Conservation (phyloP, 1,284 basidiomycete species). For the Ceratobasidium papillatum region DNA sequence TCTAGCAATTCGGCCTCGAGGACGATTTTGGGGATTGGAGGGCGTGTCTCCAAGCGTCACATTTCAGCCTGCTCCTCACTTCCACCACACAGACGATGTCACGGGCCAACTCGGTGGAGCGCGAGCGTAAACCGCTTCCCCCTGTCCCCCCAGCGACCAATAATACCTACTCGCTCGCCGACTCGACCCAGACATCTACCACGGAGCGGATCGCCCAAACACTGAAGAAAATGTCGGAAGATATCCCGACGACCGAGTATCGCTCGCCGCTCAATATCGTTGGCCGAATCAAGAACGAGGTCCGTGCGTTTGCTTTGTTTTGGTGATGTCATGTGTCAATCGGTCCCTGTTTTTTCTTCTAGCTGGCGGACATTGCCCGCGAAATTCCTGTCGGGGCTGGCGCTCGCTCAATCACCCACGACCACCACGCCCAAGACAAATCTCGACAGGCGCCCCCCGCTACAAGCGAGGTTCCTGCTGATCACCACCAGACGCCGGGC, state of each 20-base stretch:
- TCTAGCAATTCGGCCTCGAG: constrained; percentile 27
- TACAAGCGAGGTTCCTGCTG: background rate
- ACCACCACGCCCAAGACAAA: constrained; percentile 7
- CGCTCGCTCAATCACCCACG: constrained; percentile 2
- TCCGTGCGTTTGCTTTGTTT: constrained; percentile 33
- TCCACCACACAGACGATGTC: constrained; percentile 19
- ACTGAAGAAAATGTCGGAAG: constrained; percentile 31
- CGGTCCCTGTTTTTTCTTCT: constrained; percentile 20
- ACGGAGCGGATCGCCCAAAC: constrained; percentile 21
- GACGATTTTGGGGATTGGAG: constrained; percentile 2
- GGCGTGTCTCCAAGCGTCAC: background rate
- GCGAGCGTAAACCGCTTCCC: constrained; percentile 28
- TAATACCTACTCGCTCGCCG: constrained; percentile 7
- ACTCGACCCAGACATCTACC: constrained; percentile 10
- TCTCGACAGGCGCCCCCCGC: background rate
- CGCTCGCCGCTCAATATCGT: constrained; percentile 34
- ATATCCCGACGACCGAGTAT: constrained; percentile 31
- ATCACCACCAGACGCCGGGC: constrained; percentile 13
- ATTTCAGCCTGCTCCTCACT: constrained; percentile 21
- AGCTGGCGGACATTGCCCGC: constrained; percentile 26
- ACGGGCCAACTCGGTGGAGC: constrained; percentile 37
- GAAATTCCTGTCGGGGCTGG: constrained; percentile 2
- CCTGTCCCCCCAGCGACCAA: constrained; percentile 12
- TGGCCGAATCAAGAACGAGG: constrained; percentile 30
- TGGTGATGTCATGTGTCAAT: constrained; percentile 40